Evolutionary conservation across 305 asterid species (phyloP).

Genomic region (Lippia alba): DNA sequence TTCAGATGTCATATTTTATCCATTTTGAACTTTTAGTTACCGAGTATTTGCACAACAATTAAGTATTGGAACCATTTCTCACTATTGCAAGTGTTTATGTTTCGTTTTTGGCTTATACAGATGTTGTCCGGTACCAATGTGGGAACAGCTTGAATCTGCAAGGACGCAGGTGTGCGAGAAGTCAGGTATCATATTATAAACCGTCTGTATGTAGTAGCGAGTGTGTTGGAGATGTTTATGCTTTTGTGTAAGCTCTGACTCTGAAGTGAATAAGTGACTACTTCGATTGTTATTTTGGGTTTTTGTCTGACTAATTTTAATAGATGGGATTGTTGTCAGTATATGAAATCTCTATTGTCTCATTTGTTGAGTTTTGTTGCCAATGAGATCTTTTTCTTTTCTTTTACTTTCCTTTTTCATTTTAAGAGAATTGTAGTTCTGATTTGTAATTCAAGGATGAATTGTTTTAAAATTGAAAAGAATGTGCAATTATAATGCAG

Average conservation of each 20-base stretch:
- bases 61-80: background rate
- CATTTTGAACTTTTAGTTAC: background rate
- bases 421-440: too few species aligned
- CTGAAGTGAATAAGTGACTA: too few species aligned
- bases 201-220: conserved; percentile 16
- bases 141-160: conserved; percentile 37
- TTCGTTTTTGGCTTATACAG: conserved; percentile 39
- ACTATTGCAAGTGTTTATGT: background rate
- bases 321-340: too few species aligned
- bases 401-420: too few species aligned
- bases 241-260: background rate
- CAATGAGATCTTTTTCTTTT: too few species aligned
- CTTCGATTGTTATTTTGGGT: too few species aligned
- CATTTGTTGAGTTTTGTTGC: too few species aligned
- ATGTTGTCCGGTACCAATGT: conserved; percentile 38
- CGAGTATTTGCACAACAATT: background rate
- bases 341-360: too few species aligned
- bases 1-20: background rate
- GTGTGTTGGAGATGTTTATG: background rate
- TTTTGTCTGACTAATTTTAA: too few species aligned
- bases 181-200: conserved; percentile 1
- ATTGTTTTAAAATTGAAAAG: too few species aligned
- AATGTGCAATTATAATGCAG: too few species aligned
- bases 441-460: too few species aligned
- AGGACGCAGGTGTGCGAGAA: background rate